Percentiles rank a stretch among this genome's conserved stretches.
Evolutionary conservation across 192 early-diverging fungal species (phyloP).

Genomic region (Rhizophagus clarus): DNA sequence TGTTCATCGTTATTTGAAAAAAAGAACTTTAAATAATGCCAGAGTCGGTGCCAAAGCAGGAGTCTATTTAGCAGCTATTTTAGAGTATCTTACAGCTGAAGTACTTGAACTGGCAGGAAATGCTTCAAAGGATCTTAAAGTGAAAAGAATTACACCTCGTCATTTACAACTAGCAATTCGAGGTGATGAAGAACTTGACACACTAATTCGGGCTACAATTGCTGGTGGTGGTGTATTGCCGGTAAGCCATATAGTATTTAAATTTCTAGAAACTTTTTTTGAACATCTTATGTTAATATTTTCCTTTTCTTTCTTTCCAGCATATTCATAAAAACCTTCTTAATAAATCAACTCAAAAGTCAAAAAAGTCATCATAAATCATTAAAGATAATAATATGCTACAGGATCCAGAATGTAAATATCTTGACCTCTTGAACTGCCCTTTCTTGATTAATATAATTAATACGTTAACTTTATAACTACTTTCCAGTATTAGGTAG

Average conservation of each 20-base stretch:
- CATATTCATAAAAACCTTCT: slow-evolving; percentile 66
- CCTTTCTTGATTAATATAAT: not conserved
- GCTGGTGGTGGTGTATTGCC: slow-evolving; percentile 86
- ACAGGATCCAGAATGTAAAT: not conserved
- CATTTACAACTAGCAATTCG: slow-evolving; percentile 91
- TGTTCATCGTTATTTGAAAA: slow-evolving; percentile 91
- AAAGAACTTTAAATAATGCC: slow-evolving; percentile 74
- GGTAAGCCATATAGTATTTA: slow-evolving; percentile 32
- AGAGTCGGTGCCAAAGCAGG: slow-evolving; percentile 90
- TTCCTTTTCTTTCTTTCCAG: slow-evolving; percentile 29
- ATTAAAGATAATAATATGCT: not conserved
- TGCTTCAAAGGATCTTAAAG: slow-evolving; percentile 87
- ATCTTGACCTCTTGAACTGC: not conserved
- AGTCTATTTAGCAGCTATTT: slow-evolving; percentile 88
- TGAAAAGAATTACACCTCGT: slow-evolving; percentile 87
- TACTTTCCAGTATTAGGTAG: not conserved
- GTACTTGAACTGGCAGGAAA: slow-evolving; percentile 92
- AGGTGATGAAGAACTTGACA: slow-evolving; percentile 90
- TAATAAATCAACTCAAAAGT: slow-evolving; percentile 29
- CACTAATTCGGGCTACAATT: slow-evolving; percentile 87
- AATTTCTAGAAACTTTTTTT: not conserved
- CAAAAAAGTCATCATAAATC: slow-evolving; percentile 24
- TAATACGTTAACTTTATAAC: not conserved
- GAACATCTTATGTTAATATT: not conserved
- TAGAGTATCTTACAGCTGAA: slow-evolving; percentile 93